phyloP scores from a whole-genome alignment of 805 yeast species.

The Saccharomycopsis sp. region DNA sequence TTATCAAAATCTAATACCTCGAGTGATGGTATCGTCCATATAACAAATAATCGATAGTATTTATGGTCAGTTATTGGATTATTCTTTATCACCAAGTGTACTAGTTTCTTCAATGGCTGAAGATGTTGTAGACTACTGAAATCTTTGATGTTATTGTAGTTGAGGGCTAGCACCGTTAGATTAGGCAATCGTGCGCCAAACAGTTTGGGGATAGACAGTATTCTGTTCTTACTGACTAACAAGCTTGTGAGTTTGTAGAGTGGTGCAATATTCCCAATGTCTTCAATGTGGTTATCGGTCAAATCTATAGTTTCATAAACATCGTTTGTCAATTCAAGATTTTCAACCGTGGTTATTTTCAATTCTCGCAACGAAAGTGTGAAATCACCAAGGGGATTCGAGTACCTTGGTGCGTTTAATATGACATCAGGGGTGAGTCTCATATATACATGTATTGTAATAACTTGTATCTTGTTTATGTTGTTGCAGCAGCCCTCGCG shows the following conservation, averaged over 20 bases:
- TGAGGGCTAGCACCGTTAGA: slow-evolving; percentile 45
- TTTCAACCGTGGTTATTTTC: slow-evolving; percentile 38
- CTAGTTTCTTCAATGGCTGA: slow-evolving; percentile 34
- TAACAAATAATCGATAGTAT: slow-evolving; percentile 52
- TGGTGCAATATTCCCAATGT: slow-evolving; percentile 44
- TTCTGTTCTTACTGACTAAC: slow-evolving; percentile 57
- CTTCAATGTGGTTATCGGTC: slow-evolving; percentile 63
- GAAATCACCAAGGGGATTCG: slow-evolving; percentile 36
- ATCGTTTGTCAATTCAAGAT: slow-evolving; percentile 36
- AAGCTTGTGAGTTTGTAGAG: slow-evolving; percentile 42
- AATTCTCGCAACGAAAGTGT: slow-evolving; percentile 36
- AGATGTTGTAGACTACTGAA: slow-evolving; percentile 38
- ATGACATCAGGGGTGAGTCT: slow-evolving; percentile 47
- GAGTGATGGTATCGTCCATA: slow-evolving; percentile 59
- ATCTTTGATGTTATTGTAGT: slow-evolving; percentile 43
- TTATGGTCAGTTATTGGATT: slow-evolving; percentile 43
- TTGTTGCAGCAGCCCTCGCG: no score
- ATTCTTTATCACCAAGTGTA: slow-evolving; percentile 44
- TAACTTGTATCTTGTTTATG: not conserved
- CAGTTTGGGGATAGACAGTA: slow-evolving; percentile 35
- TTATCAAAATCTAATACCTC: slow-evolving; percentile 61
- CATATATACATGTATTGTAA: slow-evolving; percentile 31
- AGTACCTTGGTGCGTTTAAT: slow-evolving; percentile 43
- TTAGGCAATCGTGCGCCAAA: slow-evolving; percentile 36
- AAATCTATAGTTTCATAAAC: slow-evolving; percentile 57